Base-by-base conservation (phyloP, 164 flowering plant species). In the Piper longum region DNA sequence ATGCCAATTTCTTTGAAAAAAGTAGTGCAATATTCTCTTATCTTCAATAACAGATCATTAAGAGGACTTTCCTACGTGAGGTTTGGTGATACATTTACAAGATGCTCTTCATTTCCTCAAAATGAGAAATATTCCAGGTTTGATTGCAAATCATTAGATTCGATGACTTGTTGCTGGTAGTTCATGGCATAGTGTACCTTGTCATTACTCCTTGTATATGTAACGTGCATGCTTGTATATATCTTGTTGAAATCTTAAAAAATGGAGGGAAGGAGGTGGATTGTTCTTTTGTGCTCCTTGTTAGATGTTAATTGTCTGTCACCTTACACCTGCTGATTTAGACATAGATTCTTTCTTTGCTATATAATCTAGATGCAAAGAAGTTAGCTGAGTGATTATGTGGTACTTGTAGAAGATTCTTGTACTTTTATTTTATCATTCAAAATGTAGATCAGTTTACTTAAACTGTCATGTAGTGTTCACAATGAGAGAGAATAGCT, bases 61-160 rank as follows among this genome's bases (percentile, higher is more conserved):
- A 59, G 62, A 56, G 87, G 81, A 64, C 76, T 79, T 66, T 85
- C 87, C 43, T 93, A 83, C 67, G 54, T 90, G 82, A 84, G 99
- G 74, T 93, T 83, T 74, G 99, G 99, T 51, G 99, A 93, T 76
- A 96, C 80, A 18, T 93, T 89, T 71, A 75, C 91, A 54, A 86
- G 82, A 77, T 82, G 74, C 67, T 80, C 72, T 57, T 83, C 86
- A 43, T 77, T 65, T 73, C 69, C 79, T n/a, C 88, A 76, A 64
- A 77, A 73, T 75, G 96, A 82, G 77, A 91, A 83, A 66, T 69
- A 74, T 55, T 82, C 77, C 85, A 85, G 98, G 98, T 92, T 57
- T 70, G 75, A 41, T 61, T 54, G 8, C 52, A 39, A 17, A 57
- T 48, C 51, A 51, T 54, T 14, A 62, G 4, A 57, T 57, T 72